A percentile compares a stretch with the other conserved stretches of the same genome.
These are phyloP conservation scores for Canariomyces notabilis DNA, from an alignment of 2,329 filamentous ascomycete species.

Conservation along the genomic window DNA sequence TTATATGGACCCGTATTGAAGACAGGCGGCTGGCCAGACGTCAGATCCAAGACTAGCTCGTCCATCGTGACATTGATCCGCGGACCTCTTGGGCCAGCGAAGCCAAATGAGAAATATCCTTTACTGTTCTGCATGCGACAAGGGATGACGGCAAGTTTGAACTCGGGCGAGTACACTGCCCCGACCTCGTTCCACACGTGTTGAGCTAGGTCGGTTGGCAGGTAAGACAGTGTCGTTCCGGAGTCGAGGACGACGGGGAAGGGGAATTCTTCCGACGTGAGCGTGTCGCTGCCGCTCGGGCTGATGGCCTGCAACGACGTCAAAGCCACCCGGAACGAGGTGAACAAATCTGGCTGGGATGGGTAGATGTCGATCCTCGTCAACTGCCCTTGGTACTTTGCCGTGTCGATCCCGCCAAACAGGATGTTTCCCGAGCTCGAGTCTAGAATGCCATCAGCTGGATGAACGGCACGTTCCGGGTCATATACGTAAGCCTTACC, in stretches of 20 bases:
- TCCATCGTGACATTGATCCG: constrained; percentile 49
- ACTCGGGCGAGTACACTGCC: constrained; percentile 38
- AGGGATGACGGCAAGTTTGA: constrained; percentile 42
- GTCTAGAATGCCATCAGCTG: constrained; percentile 27
- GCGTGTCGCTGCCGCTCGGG: constrained; percentile 43
- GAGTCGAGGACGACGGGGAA: constrained; percentile 67
- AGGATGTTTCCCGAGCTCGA: constrained; percentile 65
- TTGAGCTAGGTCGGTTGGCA: constrained; percentile 56
- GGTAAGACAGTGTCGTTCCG: constrained; percentile 66
- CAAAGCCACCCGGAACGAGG: constrained; percentile 45
- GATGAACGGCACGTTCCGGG: not conserved
- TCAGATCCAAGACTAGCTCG: constrained; percentile 49
- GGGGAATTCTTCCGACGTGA: constrained; percentile 41
- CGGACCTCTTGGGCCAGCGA: constrained; percentile 45
- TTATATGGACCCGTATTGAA: constrained; percentile 40
- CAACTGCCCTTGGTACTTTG: constrained; percentile 64
- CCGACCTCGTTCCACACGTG: constrained; percentile 52
- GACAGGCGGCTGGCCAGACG: constrained; percentile 28
- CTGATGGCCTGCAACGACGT: constrained; percentile 45
- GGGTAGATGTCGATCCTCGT: constrained; percentile 54
- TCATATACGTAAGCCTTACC: constrained; percentile 23
- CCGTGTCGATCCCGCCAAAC: constrained; percentile 76
- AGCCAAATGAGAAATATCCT: constrained; percentile 51
- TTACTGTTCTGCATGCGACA: constrained; percentile 42
- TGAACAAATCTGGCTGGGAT: constrained; percentile 34